Base-by-base conservation (phyloP, 345 rosid genomes). In the Limnanthes douglasii region DNA sequence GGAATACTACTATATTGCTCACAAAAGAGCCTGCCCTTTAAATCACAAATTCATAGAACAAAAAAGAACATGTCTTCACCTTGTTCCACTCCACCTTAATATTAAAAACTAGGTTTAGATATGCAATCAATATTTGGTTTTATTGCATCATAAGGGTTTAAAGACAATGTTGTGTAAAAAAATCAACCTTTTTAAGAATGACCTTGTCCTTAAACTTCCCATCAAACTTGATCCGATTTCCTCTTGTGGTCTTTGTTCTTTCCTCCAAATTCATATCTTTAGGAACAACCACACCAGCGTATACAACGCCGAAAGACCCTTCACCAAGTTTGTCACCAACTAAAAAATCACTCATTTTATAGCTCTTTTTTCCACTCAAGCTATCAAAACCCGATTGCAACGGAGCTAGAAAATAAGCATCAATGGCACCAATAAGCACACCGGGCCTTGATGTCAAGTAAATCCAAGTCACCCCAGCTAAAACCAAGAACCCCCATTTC, bases 391-490 rank as follows among this genome's bases (percentile, higher is more conserved):
- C 81, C 34, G 66, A 50, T 57, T 90, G 95, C 64, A 90, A 51
- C 23, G 94, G 98, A 56, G 86, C 84, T 8, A 83, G 63, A 52
- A 82, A 65, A 54, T 88, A 88, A 3, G 93, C 61, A 53, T 88
- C 97, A 51, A 88, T 57, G 55, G 97, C 97, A 15, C 95, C 97
- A 6, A 82, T 1, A 40, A 88, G 75, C 44, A 83, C 83, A 41
- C 90, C 95, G 0, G 95, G 95, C 49, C 98, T 72, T 17, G 95
- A 84, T 14, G 98, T 90, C 55, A 83, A 61, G 61, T 90, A 79
- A 43, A 79, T 34, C 86, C 98, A 84, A 20, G 65, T 41, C 15
- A 74, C 15, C 44, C 92, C 94, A 19, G 64, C 66, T 34, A 74
- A 34, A 30, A 56, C 43, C 21, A 72, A 23, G 37, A 69, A 41